Evolutionary conservation across 495 filamentous ascomycete genomes (phyloP), one percentile per base, ranked within the genome.

Genomic region (Daldinia childiae): DNA sequence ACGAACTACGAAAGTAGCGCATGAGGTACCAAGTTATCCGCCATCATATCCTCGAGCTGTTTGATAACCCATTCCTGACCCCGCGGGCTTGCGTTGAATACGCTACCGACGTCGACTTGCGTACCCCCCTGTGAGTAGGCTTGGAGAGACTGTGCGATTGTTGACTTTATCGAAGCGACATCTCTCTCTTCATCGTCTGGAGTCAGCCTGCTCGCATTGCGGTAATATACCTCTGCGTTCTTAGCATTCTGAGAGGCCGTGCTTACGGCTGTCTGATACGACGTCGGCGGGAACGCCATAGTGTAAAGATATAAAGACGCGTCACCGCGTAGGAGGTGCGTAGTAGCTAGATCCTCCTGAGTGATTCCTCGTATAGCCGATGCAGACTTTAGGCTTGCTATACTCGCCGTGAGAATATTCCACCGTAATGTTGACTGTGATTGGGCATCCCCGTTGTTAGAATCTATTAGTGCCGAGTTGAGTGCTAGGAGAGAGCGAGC

Each of bases 161-260:
- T 69, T 8, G 60, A 68, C 48, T 72, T 77, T 32, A 76, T 56
- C 6, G 57, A 39, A 45, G 68, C 63, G n/a, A 66, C 26, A 4
- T 51, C 58, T 45, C 29, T 69, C 51, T 76, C 78, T 51, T 83
- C 82, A 27, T 82, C 81, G 36, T 80, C 79, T 48, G 79, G 76
- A 51, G 81, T 80, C 26, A 88, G 68, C 39, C 80, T 83, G 29
- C 84, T 82, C 11, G 88, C 88, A 41, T 88, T 87, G 51, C 86
- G 83, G 71, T 89, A 91, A 67, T 87, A 90, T 1, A 88, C 86
- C 38, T 86, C 86, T 3, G 89, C 88, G 67, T 90, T 89, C 39
- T 82, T 82, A 39, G 90, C 76, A 24, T 90, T 82, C 26, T 81
- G 86, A 4, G 79, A 56, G 21, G 78, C 80, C 48, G 84, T 84